A percentile compares a stretch with the other conserved stretches of the same genome.
phyloP scores from a whole-genome alignment of 2,329 filamentous ascomycete species.

The Gyromitra esculenta region DNA sequence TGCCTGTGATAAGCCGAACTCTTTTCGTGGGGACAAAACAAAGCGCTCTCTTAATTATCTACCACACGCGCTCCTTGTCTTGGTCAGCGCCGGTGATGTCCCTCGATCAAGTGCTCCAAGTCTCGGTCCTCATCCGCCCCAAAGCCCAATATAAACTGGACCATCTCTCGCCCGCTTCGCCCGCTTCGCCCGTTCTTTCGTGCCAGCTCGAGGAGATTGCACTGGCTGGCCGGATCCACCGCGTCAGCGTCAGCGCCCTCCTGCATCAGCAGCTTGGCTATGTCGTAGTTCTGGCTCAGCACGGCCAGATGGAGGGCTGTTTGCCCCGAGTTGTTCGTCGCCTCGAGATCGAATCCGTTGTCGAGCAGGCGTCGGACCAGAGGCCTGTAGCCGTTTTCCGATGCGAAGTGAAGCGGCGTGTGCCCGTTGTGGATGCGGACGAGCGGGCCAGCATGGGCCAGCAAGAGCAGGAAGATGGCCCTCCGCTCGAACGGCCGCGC shows the following conservation, averaged over 20 bases:
- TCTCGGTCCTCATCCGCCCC: not conserved
- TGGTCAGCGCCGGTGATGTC: not conserved
- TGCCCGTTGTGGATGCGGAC: not conserved
- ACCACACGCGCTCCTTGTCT: not conserved
- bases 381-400: not conserved
- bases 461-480: constrained; percentile 5
- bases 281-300: not conserved
- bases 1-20: not conserved
- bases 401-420: constrained; percentile 17
- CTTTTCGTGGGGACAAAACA: no score
- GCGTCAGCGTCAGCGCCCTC: constrained; percentile 2
- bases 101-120: not conserved
- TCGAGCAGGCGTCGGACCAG: not conserved
- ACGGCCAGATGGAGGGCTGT: constrained; percentile 23
- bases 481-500: not conserved
- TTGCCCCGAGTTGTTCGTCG: not conserved
- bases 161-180: no score
- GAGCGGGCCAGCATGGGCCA: not conserved
- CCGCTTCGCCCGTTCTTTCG: not conserved
- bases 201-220: not conserved
- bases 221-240: not conserved
- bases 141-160: constrained; percentile 1
- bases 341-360: constrained; percentile 16
- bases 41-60: no score
- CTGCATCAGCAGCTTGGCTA: constrained; percentile 13